phyloP scores from a whole-genome alignment of 345 rosid genomes.

The Carallia brachiata region DNA sequence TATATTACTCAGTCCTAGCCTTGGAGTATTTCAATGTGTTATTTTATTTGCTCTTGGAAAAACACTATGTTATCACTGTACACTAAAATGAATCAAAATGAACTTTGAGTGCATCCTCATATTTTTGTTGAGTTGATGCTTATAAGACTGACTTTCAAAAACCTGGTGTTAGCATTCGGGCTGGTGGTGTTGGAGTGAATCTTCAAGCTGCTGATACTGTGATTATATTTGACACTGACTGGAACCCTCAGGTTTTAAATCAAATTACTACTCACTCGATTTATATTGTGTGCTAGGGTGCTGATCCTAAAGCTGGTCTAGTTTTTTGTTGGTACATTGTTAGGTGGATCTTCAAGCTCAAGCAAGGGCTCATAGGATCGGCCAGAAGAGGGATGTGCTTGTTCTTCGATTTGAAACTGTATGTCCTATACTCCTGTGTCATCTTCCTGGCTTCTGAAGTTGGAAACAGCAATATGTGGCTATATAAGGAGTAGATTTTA shows the following conservation, averaged over 20 bases:
- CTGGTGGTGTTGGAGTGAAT: constrained; percentile 97
- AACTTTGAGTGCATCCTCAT: neutral
- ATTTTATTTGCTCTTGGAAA: neutral
- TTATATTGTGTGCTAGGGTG: neutral
- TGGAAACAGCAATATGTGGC: constrained; percentile 3
- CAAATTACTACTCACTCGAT: constrained; percentile 14
- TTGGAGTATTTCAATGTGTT: neutral
- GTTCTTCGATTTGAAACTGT: constrained; percentile 96
- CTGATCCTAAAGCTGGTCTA: constrained; percentile 16
- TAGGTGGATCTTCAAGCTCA: constrained; percentile 99
- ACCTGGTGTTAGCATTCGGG: constrained; percentile 65
- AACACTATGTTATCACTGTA: neutral
- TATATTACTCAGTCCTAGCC: neutral
- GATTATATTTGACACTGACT: constrained; percentile 89
- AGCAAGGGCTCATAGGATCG: constrained; percentile 95
- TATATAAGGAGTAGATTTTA: no score
- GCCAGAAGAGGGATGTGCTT: constrained; percentile 97
- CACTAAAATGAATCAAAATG: neutral
- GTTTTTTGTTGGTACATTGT: constrained; percentile 6
- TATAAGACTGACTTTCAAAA: constrained; percentile 20
- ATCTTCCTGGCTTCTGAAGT: constrained; percentile 2
- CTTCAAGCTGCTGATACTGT: constrained; percentile 98
- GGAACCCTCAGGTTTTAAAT: constrained; percentile 85
- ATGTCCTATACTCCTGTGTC: constrained; percentile 16
- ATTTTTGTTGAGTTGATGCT: constrained; percentile 7